phyloP scores from a whole-genome alignment of 2,329 filamentous ascomycete genomes.

The Claviceps arundinis region DNA sequence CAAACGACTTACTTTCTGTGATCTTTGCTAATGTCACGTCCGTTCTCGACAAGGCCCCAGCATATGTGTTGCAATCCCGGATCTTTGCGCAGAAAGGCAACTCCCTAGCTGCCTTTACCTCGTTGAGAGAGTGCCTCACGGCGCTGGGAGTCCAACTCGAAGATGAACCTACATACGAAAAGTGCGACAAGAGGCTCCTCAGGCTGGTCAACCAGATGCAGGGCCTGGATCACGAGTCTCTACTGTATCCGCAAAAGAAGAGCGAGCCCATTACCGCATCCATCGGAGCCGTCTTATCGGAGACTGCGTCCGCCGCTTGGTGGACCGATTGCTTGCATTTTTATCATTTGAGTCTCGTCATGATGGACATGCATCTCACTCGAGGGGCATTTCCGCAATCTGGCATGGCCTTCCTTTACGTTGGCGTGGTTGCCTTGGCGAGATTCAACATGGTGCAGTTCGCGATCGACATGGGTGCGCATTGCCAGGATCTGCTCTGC shows the following conservation, averaged over 20 bases:
- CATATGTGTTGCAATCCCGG: conserved; percentile 71
- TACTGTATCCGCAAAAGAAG: conserved; percentile 29
- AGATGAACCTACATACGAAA: conserved; percentile 54
- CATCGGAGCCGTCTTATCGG: conserved; percentile 55
- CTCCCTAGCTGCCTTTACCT: conserved; percentile 51
- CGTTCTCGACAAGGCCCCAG: conserved; percentile 67
- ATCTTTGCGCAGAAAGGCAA: conserved; percentile 66
- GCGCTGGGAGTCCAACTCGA: conserved; percentile 57
- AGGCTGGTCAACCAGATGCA: conserved; percentile 46
- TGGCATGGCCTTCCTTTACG: conserved; percentile 52
- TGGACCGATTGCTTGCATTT: conserved; percentile 63
- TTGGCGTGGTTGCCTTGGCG: conserved; percentile 53
- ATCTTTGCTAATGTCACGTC: conserved; percentile 60
- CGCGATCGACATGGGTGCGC: conserved; percentile 49
- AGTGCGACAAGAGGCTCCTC: conserved; percentile 65
- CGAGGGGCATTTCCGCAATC: conserved; percentile 56
- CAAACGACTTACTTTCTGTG: conserved; percentile 52
- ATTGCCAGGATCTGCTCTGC: conserved; percentile 51
- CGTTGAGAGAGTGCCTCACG: conserved; percentile 56
- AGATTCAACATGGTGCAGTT: conserved; percentile 60
- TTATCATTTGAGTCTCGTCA: conserved; percentile 54
- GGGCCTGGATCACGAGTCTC: conserved; percentile 35
- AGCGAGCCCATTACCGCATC: conserved; percentile 44
- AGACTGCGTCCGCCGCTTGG: conserved; percentile 57
- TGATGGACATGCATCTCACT: conserved; percentile 52